Conservation (phyloP, 176 grass and related monocot genomes). For the Urochloa ruziziensis region DNA sequence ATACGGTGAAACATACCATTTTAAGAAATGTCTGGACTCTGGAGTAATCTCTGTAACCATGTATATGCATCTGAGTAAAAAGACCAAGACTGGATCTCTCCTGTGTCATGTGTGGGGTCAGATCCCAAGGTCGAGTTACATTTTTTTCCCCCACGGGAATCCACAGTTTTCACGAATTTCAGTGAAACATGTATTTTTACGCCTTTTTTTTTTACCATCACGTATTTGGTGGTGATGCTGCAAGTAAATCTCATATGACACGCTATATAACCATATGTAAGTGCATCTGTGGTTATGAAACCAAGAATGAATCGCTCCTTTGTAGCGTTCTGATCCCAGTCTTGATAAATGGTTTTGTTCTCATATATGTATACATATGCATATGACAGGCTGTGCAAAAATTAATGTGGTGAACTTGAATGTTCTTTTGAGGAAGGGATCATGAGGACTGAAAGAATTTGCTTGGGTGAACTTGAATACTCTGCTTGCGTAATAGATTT, state of each 20-base stretch:
- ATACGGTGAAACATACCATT: neutral
- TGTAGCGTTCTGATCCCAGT: neutral
- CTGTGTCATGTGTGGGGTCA: neutral
- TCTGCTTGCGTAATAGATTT: neutral
- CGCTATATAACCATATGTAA: neutral
- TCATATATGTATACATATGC: too few species aligned
- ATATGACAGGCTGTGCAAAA: neutral
- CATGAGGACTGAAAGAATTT: neutral
- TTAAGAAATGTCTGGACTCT: neutral
- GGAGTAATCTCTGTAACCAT: neutral
- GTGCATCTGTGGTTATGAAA: neutral
- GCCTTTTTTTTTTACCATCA: neutral
- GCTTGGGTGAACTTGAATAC: neutral
- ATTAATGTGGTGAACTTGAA: neutral
- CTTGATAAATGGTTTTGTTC: neutral
- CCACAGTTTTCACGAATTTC: neutral
- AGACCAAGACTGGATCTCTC: neutral
- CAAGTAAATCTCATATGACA: neutral
- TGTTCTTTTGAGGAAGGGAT: neutral
- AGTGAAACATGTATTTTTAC: neutral
- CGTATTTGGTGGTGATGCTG: neutral
- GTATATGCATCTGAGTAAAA: conserved; percentile 6
- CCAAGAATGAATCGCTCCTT: neutral
- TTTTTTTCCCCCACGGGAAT: neutral
- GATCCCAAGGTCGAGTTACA: neutral